Conservation (phyloP, 2,329 filamentous ascomycete species). For the Xylariaceae sp. region DNA sequence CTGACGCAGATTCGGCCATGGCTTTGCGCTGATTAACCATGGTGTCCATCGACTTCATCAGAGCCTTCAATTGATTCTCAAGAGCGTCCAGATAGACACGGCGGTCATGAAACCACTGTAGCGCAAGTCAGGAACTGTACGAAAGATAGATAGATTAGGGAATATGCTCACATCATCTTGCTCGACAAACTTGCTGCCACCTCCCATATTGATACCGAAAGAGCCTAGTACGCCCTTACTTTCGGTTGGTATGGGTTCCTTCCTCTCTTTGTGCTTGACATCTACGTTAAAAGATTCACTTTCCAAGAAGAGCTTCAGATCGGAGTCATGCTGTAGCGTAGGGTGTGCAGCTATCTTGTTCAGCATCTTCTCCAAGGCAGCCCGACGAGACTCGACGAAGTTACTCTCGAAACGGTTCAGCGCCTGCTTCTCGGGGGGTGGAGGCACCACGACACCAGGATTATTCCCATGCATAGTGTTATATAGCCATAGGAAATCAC, state of each 20-base stretch:
- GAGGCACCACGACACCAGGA: conserved; percentile 89
- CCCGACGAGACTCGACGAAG: conserved; percentile 88
- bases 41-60: conserved; percentile 89
- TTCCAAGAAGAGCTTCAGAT: conserved; percentile 94
- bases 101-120: conserved; percentile 93
- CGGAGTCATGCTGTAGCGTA: conserved; percentile 84
- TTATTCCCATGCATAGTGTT: conserved; percentile 91
- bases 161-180: conserved; percentile 75
- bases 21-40: conserved; percentile 90
- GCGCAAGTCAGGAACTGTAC: conserved; percentile 16
- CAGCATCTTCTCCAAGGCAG: conserved; percentile 92
- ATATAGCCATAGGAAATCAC: conserved; percentile 97
- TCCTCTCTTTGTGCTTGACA: conserved; percentile 94
- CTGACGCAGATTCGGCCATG: conserved; percentile 85
- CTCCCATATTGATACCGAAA: conserved; percentile 72
- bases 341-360: conserved; percentile 92
- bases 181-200: conserved; percentile 85
- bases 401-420: conserved; percentile 94
- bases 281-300: conserved; percentile 95
- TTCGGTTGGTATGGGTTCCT: conserved; percentile 78
- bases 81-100: conserved; percentile 91
- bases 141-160: neutral
- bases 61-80: conserved; percentile 81
- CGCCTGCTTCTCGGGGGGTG: conserved; percentile 95
- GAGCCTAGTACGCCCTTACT: conserved; percentile 91